phyloP scores from a whole-genome alignment of 2,329 filamentous ascomycete genomes.

The Ceratocystis cubensis region DNA sequence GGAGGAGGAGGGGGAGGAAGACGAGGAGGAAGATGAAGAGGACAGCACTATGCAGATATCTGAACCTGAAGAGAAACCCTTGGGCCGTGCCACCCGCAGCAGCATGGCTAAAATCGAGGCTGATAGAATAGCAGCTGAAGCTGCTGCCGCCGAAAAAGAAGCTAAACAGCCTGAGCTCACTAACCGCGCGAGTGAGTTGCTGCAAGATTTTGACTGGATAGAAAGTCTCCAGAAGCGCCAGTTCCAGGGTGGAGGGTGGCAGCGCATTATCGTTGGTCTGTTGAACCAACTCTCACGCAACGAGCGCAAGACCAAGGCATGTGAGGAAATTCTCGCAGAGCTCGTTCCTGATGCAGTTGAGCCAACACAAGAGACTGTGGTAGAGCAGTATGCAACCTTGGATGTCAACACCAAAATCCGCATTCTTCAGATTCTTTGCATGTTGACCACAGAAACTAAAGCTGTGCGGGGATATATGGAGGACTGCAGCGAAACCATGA shows the following conservation, averaged over 20 bases:
- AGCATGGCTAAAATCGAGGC: conserved; percentile 73
- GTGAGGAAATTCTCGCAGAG: conserved; percentile 65
- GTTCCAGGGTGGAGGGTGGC: conserved; percentile 81
- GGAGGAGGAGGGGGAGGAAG: conserved; percentile 47
- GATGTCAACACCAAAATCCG: conserved; percentile 73
- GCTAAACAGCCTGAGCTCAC: conserved; percentile 37
- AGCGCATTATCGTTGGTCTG: conserved; percentile 75
- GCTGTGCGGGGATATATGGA: conserved; percentile 80
- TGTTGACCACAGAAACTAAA: conserved; percentile 76
- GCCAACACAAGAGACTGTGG: conserved; percentile 62
- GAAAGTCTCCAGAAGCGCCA: conserved; percentile 71
- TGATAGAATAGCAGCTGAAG: conserved; percentile 51
- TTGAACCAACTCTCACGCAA: conserved; percentile 73
- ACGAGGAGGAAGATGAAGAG: conserved; percentile 47
- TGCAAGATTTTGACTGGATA: conserved; percentile 68
- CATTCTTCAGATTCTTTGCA: conserved; percentile 72
- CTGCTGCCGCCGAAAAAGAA: conserved; percentile 40
- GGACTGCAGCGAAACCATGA: conserved; percentile 88
- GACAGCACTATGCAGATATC: conserved; percentile 44
- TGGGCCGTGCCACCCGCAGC: conserved; percentile 65
- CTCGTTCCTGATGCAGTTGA: conserved; percentile 70
- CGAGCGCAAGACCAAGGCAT: conserved; percentile 54
- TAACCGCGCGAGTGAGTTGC: conserved; percentile 64
- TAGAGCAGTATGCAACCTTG: conserved; percentile 57
- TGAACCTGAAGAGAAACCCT: conserved; percentile 56